These are phyloP conservation scores for Corynespora cassiicola DNA, from an alignment of 2,329 filamentous ascomycete genomes.

Conservation along the genomic window DNA sequence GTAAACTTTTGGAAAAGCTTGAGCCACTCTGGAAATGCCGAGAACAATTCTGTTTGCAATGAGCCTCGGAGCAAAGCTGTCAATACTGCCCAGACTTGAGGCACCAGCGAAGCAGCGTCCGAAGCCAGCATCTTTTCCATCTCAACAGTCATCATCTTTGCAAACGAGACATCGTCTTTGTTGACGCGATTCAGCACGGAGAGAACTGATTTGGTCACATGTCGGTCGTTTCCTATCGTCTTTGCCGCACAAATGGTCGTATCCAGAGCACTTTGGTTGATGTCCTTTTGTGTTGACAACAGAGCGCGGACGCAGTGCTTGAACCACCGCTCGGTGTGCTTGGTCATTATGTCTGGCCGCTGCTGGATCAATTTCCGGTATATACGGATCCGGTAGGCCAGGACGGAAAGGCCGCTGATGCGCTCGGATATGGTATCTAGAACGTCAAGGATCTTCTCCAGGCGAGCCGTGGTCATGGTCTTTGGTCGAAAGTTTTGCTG, in stretches of 20 bases:
- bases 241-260: conserved; percentile 76
- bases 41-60: conserved; percentile 69
- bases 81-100: conserved; percentile 87
- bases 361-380: conserved; percentile 81
- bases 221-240: conserved; percentile 71
- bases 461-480: conserved; percentile 74
- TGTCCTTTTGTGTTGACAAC: conserved; percentile 78
- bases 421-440: conserved; percentile 76
- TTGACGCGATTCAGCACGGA: conserved; percentile 65
- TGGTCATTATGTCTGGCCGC: conserved; percentile 72
- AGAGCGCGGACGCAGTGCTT: conserved; percentile 82
- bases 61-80: conserved; percentile 75
- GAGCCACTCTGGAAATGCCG: conserved; percentile 76
- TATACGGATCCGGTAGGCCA: conserved; percentile 77
- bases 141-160: conserved; percentile 69
- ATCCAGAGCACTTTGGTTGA: conserved; percentile 75
- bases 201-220: conserved; percentile 70
- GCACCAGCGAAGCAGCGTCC: conserved; percentile 70
- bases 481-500: conserved; percentile 79
- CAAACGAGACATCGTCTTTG: conserved; percentile 62
- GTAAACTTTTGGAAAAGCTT: conserved; percentile 83
- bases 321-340: conserved; percentile 77
- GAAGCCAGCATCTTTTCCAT: conserved; percentile 66
- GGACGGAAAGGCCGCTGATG: conserved; percentile 79
- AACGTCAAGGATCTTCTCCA: conserved; percentile 72